These are phyloP conservation scores for Amoebophrya sp. DNA, from an alignment of 169 alveolate species.

Conservation along the genomic window DNA sequence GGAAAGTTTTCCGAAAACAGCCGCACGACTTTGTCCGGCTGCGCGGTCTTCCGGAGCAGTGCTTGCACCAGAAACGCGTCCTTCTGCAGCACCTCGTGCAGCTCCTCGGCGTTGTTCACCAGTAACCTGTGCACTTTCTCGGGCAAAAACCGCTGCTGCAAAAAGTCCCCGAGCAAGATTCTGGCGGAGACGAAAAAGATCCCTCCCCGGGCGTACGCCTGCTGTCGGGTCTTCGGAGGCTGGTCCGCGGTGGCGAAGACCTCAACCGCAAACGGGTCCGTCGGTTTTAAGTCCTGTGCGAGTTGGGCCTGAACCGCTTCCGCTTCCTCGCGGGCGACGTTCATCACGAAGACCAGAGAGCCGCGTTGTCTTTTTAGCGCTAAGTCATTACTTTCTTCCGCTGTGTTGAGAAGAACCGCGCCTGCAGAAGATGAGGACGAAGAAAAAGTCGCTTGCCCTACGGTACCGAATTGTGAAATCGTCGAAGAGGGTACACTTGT, in stretches of 20 bases:
- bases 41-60: neutral
- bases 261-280: too few species aligned
- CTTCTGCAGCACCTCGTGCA: neutral
- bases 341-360: neutral
- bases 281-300: neutral
- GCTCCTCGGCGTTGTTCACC: neutral
- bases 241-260: too few species aligned
- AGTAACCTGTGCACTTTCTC: neutral
- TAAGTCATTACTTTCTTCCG: too few species aligned
- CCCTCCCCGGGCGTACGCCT: neutral
- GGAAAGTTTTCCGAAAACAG: neutral
- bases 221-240: neutral
- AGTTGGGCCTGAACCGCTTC: neutral
- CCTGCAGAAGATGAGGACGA: too few species aligned
- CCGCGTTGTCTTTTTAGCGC: too few species aligned
- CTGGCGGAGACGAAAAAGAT: neutral
- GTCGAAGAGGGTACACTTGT: too few species aligned
- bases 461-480: too few species aligned
- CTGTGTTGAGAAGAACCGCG: too few species aligned
- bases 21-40: neutral
- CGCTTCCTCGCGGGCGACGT: constrained; percentile 3
- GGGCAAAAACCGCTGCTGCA: neutral
- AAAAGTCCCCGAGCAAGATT: neutral
- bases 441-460: too few species aligned
- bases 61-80: neutral